phyloP scores from a whole-genome alignment of 1,139 yeast species.

The Blastobotrys niveus region DNA sequence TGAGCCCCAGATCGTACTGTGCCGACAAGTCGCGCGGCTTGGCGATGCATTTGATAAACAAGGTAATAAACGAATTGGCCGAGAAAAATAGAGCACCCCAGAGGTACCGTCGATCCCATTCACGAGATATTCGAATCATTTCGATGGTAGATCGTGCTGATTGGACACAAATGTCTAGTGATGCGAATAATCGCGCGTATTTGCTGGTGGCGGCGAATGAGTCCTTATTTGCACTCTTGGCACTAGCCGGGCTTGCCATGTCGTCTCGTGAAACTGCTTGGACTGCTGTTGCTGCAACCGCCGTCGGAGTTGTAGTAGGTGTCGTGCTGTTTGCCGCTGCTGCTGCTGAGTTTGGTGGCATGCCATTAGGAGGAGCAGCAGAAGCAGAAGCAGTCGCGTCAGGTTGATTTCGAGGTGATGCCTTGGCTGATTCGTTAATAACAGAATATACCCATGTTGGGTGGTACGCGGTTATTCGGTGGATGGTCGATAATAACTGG shows the following conservation, averaged over 20 bases:
- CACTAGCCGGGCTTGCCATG: slow-evolving; percentile 3
- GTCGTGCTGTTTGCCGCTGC: background rate
- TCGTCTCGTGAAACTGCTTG: too few species aligned
- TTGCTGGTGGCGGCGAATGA: slow-evolving; percentile 16
- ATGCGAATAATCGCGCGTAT: slow-evolving; percentile 22
- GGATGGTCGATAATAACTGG: slow-evolving; percentile 25
- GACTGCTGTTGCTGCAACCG: too few species aligned
- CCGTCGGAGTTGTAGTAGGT: too few species aligned
- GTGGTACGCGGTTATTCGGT: slow-evolving; percentile 31
- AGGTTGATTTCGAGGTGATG: background rate
- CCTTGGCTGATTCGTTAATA: slow-evolving; percentile 7
- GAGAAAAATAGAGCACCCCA: slow-evolving; percentile 22
- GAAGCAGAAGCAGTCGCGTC: too few species aligned
- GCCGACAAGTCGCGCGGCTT: slow-evolving; percentile 25
- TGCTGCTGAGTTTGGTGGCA: background rate
- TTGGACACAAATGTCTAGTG: slow-evolving; percentile 24
- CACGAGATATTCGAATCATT: slow-evolving; percentile 15
- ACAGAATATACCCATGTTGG: slow-evolving; percentile 28
- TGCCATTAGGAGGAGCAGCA: slow-evolving; percentile 2
- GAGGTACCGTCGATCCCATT: slow-evolving; percentile 18
- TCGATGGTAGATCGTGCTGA: slow-evolving; percentile 25
- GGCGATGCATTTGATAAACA: slow-evolving; percentile 27
- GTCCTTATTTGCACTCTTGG: slow-evolving; percentile 18
- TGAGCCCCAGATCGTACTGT: slow-evolving; percentile 22
- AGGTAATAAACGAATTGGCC: slow-evolving; percentile 25